A percentile compares a stretch with the other conserved stretches of the same genome.
These are phyloP conservation scores for Monascus purpureus DNA, from an alignment of 495 filamentous ascomycete genomes.

Conservation along the genomic window DNA sequence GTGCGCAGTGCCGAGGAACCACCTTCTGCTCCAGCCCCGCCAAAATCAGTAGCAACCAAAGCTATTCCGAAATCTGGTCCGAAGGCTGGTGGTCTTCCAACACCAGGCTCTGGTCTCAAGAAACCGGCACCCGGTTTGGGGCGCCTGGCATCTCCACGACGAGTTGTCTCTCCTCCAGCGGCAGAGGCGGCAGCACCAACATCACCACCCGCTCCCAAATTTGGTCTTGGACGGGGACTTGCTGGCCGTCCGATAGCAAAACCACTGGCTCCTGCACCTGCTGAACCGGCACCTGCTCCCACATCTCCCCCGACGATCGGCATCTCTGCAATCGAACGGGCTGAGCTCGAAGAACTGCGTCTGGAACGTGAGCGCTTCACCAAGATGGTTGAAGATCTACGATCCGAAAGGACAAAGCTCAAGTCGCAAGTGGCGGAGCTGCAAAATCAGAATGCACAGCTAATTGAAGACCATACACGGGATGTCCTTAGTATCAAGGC, in stretches of 20 bases:
- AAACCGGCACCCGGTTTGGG: conserved; percentile 51
- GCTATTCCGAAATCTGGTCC: conserved; percentile 50
- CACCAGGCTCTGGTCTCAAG: conserved; percentile 50
- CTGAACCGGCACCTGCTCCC: conserved; percentile 25
- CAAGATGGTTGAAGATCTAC: conserved; percentile 58
- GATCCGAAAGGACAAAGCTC: conserved; percentile 57
- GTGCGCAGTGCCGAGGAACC: conserved; percentile 25
- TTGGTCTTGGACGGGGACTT: conserved; percentile 61
- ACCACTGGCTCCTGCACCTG: conserved; percentile 34
- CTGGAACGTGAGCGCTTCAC: conserved; percentile 64
- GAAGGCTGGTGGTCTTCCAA: conserved; percentile 48
- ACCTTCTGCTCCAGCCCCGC: conserved; percentile 30
- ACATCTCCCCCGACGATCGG: conserved; percentile 40
- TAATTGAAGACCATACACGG: conserved; percentile 94
- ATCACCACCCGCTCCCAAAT: conserved; percentile 45
- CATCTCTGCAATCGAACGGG: conserved; percentile 60
- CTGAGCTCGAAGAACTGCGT: conserved; percentile 81
- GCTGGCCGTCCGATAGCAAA: conserved; percentile 80
- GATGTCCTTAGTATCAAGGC: conserved; percentile 94
- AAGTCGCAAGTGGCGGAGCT: conserved; percentile 73
- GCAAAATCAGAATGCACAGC: conserved; percentile 86
- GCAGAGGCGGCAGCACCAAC: conserved; percentile 43
- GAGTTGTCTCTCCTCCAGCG: conserved; percentile 37
- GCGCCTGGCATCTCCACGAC: conserved; percentile 48
- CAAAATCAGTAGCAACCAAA: conserved; percentile 45